Evolutionary conservation across 768 basidiomycete genomes (phyloP).

Genomic region (Hygrophorus russula): DNA sequence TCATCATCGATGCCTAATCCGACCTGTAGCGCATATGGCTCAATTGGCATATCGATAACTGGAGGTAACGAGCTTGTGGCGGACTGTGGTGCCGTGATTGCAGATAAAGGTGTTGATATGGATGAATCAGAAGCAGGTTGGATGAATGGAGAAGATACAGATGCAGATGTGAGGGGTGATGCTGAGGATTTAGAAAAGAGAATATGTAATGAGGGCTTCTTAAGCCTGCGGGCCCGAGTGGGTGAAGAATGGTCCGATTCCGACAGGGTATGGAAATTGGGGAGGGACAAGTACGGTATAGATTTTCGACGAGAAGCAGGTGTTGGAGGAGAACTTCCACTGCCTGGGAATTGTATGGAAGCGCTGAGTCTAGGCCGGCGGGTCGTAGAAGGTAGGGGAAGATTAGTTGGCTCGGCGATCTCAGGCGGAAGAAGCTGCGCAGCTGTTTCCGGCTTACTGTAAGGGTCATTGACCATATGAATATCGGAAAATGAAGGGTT

Average conservation of each 20-base stretch:
- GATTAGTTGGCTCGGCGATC: slow-evolving; percentile 19
- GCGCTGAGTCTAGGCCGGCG: slow-evolving; percentile 14
- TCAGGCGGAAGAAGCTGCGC: slow-evolving; percentile 13
- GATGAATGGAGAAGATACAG: slow-evolving; percentile 16
- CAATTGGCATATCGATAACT: slow-evolving; percentile 50
- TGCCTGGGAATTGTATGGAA: slow-evolving; percentile 37
- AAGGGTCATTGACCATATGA: slow-evolving; percentile 15
- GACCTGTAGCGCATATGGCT: slow-evolving; percentile 38
- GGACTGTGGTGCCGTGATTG: slow-evolving; percentile 43
- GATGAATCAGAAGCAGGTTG: slow-evolving; percentile 34
- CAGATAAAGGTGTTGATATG: slow-evolving; percentile 38
- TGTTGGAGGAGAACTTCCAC: slow-evolving; percentile 17
- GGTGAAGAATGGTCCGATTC: slow-evolving; percentile 7
- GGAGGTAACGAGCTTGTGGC: slow-evolving; percentile 40
- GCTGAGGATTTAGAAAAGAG: slow-evolving; percentile 57
- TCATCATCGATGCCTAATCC: slow-evolving; percentile 24
- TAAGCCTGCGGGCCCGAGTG: slow-evolving; percentile 28
- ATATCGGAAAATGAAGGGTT: slow-evolving; percentile 31
- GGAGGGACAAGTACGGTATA: slow-evolving; percentile 7
- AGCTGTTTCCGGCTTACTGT: slow-evolving; percentile 13
- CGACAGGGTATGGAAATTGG: slow-evolving; percentile 2
- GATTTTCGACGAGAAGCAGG: slow-evolving; percentile 10
- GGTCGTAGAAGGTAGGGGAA: slow-evolving; percentile 12
- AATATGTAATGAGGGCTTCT: slow-evolving; percentile 60
- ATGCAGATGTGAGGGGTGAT: slow-evolving; percentile 20